phyloP scores from a whole-genome alignment of 2,329 filamentous ascomycete genomes.

The Macrophomina tecta region DNA sequence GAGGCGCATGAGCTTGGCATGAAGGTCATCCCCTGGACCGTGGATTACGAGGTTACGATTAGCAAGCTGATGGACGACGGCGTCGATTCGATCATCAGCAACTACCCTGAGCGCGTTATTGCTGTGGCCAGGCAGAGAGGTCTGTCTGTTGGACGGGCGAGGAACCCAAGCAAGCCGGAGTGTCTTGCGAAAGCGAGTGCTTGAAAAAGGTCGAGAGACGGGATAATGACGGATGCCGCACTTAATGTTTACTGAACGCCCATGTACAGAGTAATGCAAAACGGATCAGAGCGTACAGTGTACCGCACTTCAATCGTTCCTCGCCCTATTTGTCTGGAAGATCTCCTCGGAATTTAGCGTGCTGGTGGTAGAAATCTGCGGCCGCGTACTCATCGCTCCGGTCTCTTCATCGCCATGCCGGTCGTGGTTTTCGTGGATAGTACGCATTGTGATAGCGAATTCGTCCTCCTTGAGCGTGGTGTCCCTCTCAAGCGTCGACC shows the following conservation, averaged over 20 bases:
- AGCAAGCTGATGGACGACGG: constrained; percentile 32
- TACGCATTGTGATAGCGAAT: background rate
- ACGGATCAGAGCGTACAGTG: background rate
- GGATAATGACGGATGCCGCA: background rate
- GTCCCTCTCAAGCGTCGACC: background rate
- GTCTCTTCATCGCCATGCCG: background rate
- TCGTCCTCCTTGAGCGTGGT: background rate
- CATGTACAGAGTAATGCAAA: background rate
- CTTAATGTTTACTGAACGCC: constrained; percentile 3
- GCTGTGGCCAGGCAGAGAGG: constrained; percentile 24
- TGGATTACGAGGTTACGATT: constrained; percentile 35
- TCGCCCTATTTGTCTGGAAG: background rate
- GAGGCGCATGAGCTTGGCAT: constrained; percentile 34
- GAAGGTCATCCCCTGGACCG: constrained; percentile 35
- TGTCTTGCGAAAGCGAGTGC: constrained; percentile 25
- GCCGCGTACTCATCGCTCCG: background rate
- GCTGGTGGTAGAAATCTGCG: background rate
- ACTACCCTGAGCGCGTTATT: constrained; percentile 35
- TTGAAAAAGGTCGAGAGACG: background rate
- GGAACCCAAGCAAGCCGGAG: constrained; percentile 21
- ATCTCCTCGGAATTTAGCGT: background rate
- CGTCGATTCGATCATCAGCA: constrained; percentile 32
- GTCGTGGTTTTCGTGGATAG: background rate
- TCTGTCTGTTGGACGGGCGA: constrained; percentile 7
- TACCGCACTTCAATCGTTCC: background rate